Base-by-base conservation (phyloP, 2,329 filamentous ascomycete genomes). In the Neurospora crassa region DNA sequence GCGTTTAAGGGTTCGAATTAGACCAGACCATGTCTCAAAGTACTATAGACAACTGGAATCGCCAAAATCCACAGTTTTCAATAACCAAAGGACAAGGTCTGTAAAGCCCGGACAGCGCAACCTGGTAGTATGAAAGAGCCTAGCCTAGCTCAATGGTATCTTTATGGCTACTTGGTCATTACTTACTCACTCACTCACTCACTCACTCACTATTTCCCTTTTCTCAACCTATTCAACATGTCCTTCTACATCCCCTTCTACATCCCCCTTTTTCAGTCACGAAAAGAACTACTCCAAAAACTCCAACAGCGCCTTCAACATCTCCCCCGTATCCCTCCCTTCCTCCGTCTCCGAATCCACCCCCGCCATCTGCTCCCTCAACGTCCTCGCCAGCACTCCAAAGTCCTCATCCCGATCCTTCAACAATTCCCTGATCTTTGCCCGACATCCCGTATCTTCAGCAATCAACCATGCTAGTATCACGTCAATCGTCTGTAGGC, bases 381-480 rank as follows among this genome's bases (percentile, higher is more conserved):
- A 81, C 34, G 92, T 94, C 20, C 78, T 81, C 75, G 85, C 89
- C 29, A 98, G 81, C 18, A 89, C 83, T 4, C 78, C 83, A 20
- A 97, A 78, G 8, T 84, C 83, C 78, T 93, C 90, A 75, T 91
- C 91, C 24, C 87, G 85, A 72, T 93, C 90, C 0, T 86, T 88
- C 53, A 97, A 81, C 4, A 91, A 80, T 29, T 84, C 81, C 68
- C 84, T 80, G 41, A 97, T 89, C 76, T 86, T 91, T 71, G 82
- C 84, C 76, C 85, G 88, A 1, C 93, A 92, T 0, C 92, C 93
- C 42, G 85, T 85, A 77, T 99, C 96, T 81, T 99, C 96, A 0
- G 94, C 96, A 8, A 93, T 86, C 41, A 98, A 85, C 96, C 96
- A 99, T 14, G 94, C 92, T 40, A 99, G 81, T 40, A 96, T 88